Evolutionary conservation across 305 asterid species (phyloP).

Genomic region (Rubia tinctorum): DNA sequence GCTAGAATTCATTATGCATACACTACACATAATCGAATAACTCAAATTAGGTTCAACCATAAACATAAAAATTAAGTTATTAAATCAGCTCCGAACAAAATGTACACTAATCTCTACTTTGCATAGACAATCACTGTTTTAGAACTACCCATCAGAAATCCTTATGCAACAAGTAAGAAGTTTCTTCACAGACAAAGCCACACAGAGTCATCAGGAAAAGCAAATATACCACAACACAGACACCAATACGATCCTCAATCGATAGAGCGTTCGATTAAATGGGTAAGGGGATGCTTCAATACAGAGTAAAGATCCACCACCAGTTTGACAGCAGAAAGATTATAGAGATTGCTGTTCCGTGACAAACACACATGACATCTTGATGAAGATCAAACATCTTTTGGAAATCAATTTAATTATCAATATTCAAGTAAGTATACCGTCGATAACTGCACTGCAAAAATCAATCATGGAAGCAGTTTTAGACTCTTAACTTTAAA

Average conservation of each 20-base stretch:
- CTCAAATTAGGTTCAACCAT: background rate
- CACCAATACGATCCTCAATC: background rate
- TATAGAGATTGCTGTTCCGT: background rate
- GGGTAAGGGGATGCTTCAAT: conserved; percentile 1
- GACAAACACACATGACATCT: background rate
- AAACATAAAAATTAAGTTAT: background rate
- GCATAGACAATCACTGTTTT: background rate
- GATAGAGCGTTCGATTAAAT: background rate
- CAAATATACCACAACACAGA: background rate
- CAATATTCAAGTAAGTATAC: conserved; percentile 10
- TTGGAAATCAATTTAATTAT: conserved; percentile 3
- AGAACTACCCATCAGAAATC: too few relatives aligned
- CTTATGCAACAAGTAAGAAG: background rate
- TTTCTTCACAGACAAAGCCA: background rate
- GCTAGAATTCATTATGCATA: too few relatives aligned
- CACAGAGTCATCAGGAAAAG: background rate
- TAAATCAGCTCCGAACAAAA: background rate
- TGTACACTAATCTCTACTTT: background rate
- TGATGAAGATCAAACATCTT: background rate
- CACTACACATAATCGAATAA: background rate
- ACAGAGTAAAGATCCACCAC: background rate
- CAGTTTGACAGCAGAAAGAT: background rate
- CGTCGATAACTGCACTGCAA: background rate
- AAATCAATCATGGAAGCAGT: background rate
- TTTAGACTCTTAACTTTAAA: background rate